Evolutionary conservation across 495 filamentous ascomycete species (phyloP).

Genomic region (Aspergillus mulundensis): DNA sequence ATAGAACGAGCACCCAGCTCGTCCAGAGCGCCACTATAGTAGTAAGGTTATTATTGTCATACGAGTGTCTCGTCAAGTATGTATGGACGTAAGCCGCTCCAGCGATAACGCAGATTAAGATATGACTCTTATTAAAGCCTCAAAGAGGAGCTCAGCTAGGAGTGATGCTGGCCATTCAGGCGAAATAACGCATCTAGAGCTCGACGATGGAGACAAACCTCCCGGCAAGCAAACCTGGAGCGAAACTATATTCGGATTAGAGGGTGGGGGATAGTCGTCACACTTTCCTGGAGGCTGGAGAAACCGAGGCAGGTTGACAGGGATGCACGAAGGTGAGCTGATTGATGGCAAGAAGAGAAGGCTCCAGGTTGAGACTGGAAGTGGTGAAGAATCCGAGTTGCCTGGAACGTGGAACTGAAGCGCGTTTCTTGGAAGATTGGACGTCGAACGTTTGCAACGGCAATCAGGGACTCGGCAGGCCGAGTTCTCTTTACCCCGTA

Average conservation of each 20-base stretch:
- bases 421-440: not conserved
- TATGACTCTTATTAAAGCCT: too few species aligned
- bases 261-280: conserved; percentile 13
- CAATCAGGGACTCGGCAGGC: not conserved
- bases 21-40: too few species aligned
- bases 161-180: conserved; percentile 13
- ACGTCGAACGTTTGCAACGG: not conserved
- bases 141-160: too few species aligned
- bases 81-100: too few species aligned
- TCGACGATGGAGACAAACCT: conserved; percentile 14
- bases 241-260: conserved; percentile 22
- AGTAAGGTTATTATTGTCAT: too few species aligned
- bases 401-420: not conserved
- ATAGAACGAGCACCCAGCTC: too few species aligned
- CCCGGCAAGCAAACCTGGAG: conserved; percentile 14
- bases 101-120: too few species aligned
- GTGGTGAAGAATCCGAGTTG: not conserved
- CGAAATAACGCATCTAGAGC: conserved; percentile 18
- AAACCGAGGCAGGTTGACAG: conserved; percentile 5
- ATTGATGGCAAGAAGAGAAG: not conserved
- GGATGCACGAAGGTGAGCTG: not conserved
- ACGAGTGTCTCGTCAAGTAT: too few species aligned
- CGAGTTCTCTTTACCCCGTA: not conserved
- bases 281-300: conserved; percentile 1
- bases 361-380: not conserved